Evolutionary conservation across 139 green algal genomes (phyloP), one percentile per base, ranked within the genome.

Genomic region (Chlorella sp.): DNA sequence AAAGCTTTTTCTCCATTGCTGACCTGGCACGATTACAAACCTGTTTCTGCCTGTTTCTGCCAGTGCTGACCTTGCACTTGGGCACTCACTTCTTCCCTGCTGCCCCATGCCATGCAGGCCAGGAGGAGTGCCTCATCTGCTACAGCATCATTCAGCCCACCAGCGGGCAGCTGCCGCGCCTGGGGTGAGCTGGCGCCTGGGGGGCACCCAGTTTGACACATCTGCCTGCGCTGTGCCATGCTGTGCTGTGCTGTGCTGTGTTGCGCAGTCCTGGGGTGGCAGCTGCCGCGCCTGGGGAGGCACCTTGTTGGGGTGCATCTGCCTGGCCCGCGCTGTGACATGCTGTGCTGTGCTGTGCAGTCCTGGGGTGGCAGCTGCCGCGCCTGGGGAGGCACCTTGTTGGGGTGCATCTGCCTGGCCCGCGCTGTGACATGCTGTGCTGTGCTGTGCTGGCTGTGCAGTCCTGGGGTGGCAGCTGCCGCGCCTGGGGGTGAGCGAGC

Each of bases 121-220:
- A 98, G 77, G 97, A 99, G 93, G 95, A 98, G 73, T 99, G 98
- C 93, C 94, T 99, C 16, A 99, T 99, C 91, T 99, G 98, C 94
- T 99, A 99, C 95, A 92, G 83, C 37, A 95, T 99, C 36, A 91
- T 99, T 30, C 94, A 97, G 83, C 89, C 95, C n/a, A 94, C 93
- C n/a, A 96, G 96, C 88, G 93, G 93, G 19, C 92, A 97, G 88
- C 95, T 99, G 91, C 97, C 98, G 12, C 92, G 92, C 39, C 93
- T 99, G 78, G 66, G 66, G 39, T 90, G 79, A 36, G 79, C 26
- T 12, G 30, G 48, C 48, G 48, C 48, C 48, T 9, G 48, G 48
- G 9, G 48, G 5, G 48, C 66, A 18, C 15, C 7, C 48, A 57
- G 48, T 57, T 57, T 57, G 48, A 16, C 9, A 57, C 12, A 32